Percentiles rank a stretch among this genome's conserved stretches.
Conservation (phyloP, 805 yeast genomes). For the Pichia californica region DNA sequence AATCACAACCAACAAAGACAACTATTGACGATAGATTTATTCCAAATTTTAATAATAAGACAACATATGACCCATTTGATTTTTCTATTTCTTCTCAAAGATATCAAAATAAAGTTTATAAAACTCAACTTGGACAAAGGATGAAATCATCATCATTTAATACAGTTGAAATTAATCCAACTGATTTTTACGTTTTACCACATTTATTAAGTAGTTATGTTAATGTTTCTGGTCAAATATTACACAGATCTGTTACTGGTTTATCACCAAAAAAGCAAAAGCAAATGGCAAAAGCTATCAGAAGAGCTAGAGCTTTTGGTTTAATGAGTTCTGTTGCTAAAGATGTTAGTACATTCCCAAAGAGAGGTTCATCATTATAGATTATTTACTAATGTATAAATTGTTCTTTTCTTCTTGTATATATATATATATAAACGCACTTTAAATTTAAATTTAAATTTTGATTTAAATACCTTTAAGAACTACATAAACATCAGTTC, state of each 20-base stretch:
- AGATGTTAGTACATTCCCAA: conserved; percentile 38
- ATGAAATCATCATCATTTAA: conserved; percentile 28
- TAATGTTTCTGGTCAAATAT: conserved; percentile 67
- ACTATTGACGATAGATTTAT: conserved; percentile 28
- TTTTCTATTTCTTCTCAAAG: conserved; percentile 55
- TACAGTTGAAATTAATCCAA: conserved; percentile 52
- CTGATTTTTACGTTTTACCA: conserved; percentile 68
- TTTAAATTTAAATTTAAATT: neutral
- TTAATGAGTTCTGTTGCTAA: conserved; percentile 69
- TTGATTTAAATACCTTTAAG: conserved; percentile 28
- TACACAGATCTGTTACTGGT: conserved; percentile 67
- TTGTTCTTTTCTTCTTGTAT: conserved; percentile 2
- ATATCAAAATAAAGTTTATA: conserved; percentile 36
- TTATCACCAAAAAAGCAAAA: conserved; percentile 62
- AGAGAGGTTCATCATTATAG: conserved; percentile 26
- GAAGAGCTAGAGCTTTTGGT: conserved; percentile 77
- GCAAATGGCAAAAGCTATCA: conserved; percentile 66
- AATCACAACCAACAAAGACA: conserved; percentile 7
- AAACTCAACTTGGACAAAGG: conserved; percentile 15
- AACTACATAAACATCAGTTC: conserved; percentile 68
- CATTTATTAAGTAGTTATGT: conserved; percentile 58
- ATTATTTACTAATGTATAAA: neutral
- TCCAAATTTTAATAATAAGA: conserved; percentile 36
- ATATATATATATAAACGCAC: conserved; percentile 5
- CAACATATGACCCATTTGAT: conserved; percentile 76